Evolutionary conservation across 805 yeast species (phyloP), one percentile per base, ranked within the genome.

Genomic region (Sugiyamaella marilandica): DNA sequence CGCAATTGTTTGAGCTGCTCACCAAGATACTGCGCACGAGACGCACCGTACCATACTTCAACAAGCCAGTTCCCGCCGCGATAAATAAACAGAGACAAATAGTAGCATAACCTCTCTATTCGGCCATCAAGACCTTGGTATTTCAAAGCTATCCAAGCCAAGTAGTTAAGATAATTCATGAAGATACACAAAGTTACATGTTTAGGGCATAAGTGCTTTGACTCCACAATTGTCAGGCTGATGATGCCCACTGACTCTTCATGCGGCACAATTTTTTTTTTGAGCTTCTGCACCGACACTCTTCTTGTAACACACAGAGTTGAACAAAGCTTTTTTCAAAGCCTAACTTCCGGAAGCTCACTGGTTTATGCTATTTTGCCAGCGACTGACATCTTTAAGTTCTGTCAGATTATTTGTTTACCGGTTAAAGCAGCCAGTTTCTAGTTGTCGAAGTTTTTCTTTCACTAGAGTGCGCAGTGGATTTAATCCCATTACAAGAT

Each of bases 401-500:
- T 24, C 7, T 24, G 29, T 24, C 29, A 24, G 29, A 24, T 7
- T 24, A 24, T 24, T 24, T 24, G 3, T 24, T 24, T 7, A 24
- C 29, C 29, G 29, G 29, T 24, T 24, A 3, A 24, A 7, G 29
- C 29, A 24, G 29, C 29, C 29, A 24, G 29, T 24, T 24, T 24
- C 3, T 7, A 24, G 29, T 7, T 24, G 29, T 24, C 29, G 29
- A 24, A 34, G 16, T n/a, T 39, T 39, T 39, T 39, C 43, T 4
- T 16, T 21, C 7, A 3, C 21, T 14, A 39, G 24, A 39, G 13
- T 21, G 11, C 5, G 24, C 8, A 16, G 13, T 14, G 50, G 50
- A 19, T 47, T 47, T 32, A 47, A 47, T 16, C 50, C 50, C 19
- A 47, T 47, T 7, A 34, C 50, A n/a, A 47, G 50, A 47, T 37